A percentile compares a stretch with the other conserved stretches of the same genome.
Evolutionary conservation across 495 filamentous ascomycete species (phyloP).

Genomic region (Usnea hakonensis): DNA sequence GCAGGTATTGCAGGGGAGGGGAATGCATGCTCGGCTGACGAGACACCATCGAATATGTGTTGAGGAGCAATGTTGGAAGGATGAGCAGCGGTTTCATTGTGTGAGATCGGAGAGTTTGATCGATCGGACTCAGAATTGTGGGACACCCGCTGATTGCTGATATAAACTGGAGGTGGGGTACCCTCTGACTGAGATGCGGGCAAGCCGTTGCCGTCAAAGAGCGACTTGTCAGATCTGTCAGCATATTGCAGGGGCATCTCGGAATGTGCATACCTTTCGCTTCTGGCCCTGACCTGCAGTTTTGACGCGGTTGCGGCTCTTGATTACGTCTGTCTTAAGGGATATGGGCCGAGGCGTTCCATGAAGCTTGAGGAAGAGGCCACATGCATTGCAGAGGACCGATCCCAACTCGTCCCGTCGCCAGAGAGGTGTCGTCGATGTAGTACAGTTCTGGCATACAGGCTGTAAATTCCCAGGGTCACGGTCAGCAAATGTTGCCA

Average conservation of each 20-base stretch:
- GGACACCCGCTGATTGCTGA: constrained; percentile 57
- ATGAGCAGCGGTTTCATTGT: constrained; percentile 71
- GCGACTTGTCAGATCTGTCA: constrained; percentile 29
- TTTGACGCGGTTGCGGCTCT: constrained; percentile 97
- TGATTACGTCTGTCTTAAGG: constrained; percentile 98
- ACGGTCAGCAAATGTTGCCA: constrained; percentile 52
- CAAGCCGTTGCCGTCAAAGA: constrained; percentile 54
- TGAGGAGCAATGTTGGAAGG: constrained; percentile 69
- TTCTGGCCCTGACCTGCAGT: constrained; percentile 76
- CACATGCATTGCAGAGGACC: constrained; percentile 99
- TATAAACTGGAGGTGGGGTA: constrained; percentile 43
- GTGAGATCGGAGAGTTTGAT: constrained; percentile 79
- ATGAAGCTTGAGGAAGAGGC: constrained; percentile 94
- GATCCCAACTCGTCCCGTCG: constrained; percentile 90
- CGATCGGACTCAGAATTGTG: constrained; percentile 69
- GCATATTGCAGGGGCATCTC: not conserved
- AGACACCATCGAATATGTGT: constrained; percentile 68
- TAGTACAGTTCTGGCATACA: constrained; percentile 93
- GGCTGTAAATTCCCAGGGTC: constrained; percentile 66
- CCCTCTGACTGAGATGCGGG: constrained; percentile 49
- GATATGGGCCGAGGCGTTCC: constrained; percentile 86
- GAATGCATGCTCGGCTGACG: constrained; percentile 55
- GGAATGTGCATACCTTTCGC: constrained; percentile 63
- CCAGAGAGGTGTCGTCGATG: constrained; percentile 94
- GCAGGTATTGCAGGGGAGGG: constrained; percentile 50